Percentiles rank a stretch among this genome's conserved stretches.
Evolutionary conservation across 2,329 filamentous ascomycete species (phyloP).

Genomic region (Alternaria rosae): DNA sequence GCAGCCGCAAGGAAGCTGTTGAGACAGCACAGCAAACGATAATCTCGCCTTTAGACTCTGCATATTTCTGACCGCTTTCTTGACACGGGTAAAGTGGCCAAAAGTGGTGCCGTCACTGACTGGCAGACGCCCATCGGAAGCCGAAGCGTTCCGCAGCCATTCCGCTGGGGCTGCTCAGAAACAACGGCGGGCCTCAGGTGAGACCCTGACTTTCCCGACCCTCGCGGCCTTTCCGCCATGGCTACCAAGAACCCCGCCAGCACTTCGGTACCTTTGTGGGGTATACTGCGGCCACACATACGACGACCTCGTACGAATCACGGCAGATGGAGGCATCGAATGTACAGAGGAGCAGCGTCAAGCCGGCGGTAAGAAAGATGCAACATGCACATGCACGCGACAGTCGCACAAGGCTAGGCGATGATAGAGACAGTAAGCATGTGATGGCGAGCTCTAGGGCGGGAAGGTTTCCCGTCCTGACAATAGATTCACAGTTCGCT

Average conservation of each 20-base stretch:
- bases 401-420: background rate
- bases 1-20: background rate
- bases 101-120: conserved; percentile 37
- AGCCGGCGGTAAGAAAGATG: background rate
- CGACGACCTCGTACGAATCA: background rate
- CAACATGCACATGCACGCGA: background rate
- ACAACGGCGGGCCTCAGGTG: background rate
- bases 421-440: background rate
- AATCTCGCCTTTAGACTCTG: background rate
- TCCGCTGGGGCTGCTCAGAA: conserved; percentile 7
- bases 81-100: conserved; percentile 10
- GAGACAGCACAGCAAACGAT: background rate
- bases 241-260: conserved; percentile 5
- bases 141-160: conserved; percentile 15
- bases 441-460: background rate
- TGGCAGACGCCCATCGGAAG: conserved; percentile 12
- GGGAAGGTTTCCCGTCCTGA: background rate
- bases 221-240: conserved; percentile 6
- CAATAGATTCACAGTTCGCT: background rate
- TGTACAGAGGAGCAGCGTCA: background rate
- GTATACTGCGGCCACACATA: background rate
- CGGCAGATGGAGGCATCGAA: background rate
- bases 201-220: background rate
- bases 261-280: conserved; percentile 7
- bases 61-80: conserved; percentile 1